Evolutionary conservation across 2,329 filamentous ascomycete genomes (phyloP), one percentile per base, ranked within the genome.

Genomic region (Cercospora berteroae): DNA sequence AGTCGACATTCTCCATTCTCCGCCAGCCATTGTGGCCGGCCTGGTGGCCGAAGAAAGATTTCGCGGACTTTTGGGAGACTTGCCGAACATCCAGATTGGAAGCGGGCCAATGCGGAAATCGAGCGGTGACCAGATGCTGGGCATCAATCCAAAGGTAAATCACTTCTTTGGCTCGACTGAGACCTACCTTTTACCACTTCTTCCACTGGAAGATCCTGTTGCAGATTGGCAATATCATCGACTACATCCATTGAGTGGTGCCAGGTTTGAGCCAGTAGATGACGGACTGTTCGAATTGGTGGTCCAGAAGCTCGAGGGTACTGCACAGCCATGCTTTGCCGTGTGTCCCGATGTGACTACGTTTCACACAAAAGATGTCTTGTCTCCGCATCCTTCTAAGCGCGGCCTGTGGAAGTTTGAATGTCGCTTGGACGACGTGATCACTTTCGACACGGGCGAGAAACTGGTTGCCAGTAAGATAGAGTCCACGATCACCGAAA

Each of bases 161-260:
- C 55, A 65, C 31, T 65, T 50, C 63, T 65, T 65, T 52, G 63
- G 63, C 36, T 44, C 56, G 16, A 65, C 63, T 16, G 56, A 60
- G 12, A 50, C 56, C 7, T 55, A 65, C 27, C 39, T 65, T 20
- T 9, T 60, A 25, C 63, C 63, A 18, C 63, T 58, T 16, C 36
- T 58, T 13, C 52, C 63, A 52, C 55, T 57, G 23, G 27, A 57
- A n/a, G 55, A 57, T 16, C 13, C 55, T 18, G 52, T 59, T 12
- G 39, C 39, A 18, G 63, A 65, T 27, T 65, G 55, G 55, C 55
- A 60, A 52, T 65, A 60, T 42, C 63, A 65, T 60, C 56, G 31
- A 27, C 60, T 65, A 10, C 63, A 65, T 36, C 42, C 63, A 33
- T n/a, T 33, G 10, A 52, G 63, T 25, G 63, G 63, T 16, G 56